Evolutionary conservation across 768 basidiomycete genomes (phyloP).

Genomic region (Mycena albidolilacea): DNA sequence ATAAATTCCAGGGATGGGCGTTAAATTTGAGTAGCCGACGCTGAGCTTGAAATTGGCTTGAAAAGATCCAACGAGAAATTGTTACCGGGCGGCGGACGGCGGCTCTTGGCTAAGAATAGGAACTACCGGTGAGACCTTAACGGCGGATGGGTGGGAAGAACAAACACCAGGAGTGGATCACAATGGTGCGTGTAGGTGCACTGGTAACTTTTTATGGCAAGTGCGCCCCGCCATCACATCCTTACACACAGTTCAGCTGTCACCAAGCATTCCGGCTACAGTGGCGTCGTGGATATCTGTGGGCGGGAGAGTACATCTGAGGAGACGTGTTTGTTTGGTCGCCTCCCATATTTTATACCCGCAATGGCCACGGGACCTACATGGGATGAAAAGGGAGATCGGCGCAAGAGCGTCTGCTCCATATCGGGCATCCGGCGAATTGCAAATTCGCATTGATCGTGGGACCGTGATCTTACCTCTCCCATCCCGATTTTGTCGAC

Average conservation of each 20-base stretch:
- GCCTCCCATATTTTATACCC: neutral
- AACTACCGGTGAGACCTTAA: neutral
- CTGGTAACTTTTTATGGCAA: constrained; percentile 4
- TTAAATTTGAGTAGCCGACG: neutral
- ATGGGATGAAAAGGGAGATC: neutral
- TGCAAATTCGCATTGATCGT: constrained; percentile 22
- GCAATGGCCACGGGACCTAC: neutral
- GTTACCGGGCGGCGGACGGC: too few species aligned
- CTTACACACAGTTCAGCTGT: constrained; percentile 5
- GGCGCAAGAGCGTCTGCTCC: neutral
- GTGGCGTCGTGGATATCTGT: constrained; percentile 20
- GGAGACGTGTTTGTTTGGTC: constrained; percentile 16
- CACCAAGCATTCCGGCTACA: neutral
- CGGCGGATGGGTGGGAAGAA: neutral
- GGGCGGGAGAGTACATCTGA: constrained; percentile 26
- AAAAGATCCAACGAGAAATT: too few species aligned
- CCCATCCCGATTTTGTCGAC: constrained; percentile 13
- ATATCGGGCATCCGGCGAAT: constrained; percentile 5
- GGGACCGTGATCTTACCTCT: neutral
- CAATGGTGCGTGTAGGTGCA: too few species aligned
- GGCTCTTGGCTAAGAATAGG: too few species aligned
- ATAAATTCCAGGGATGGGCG: neutral
- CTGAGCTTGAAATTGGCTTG: neutral
- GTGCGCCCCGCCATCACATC: constrained; percentile 29
- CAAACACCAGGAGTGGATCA: neutral